Evolutionary conservation across 73 alveolate genomes (phyloP), one percentile per base, ranked within the genome.

Genomic region (Breviolum minutum): DNA sequence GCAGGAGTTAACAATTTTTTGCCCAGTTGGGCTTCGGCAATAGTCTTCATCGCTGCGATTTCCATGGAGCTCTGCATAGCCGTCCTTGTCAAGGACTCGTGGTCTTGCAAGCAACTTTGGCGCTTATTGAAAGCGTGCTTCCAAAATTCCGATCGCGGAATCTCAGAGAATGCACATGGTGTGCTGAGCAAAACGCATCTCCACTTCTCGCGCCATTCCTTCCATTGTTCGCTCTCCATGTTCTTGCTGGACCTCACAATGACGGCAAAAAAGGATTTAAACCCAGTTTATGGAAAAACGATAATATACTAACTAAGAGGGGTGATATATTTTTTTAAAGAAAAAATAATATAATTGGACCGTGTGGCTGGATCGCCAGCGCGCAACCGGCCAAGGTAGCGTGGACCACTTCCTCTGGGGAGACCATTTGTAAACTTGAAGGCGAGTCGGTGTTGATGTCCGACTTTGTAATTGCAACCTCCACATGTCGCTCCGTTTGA

Each of bases 381-480:
- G 74, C 73, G 92, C 92, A 83, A 24, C 92, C 92, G 4, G 73
- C 71, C 29, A 83, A 60, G 32, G 64, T 48, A 17, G 92, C 92
- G 26, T 83, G 92, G 74, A 60, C 71, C 63, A 83, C 7, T 60
- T 83, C 92, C 74, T 83, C 92, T 5, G 92, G 92, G 74, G 61
- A 19, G 60, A 83, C 26, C 60, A 83, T 83, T 22, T 83, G 92
- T 20, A 83, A 54, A 10, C 48, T 83, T 48, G 61, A 19, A 5
- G 92, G 92, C 8, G 74, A 9, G n/a, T 80, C 88, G 70, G 64
- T 9, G 7, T 20, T 22, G 8, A 54, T 24, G 8, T 24, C 73
- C 22, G 74, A 16, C 20, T 8, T 3, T 2, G 74, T 14, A 12
- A 60, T 24, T 8, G 22, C 54, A 24, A 83, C 92, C 26, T 83